Evolutionary conservation across 805 yeast species (phyloP), one percentile per base, ranked within the genome.

Genomic region (Kurtzmaniella fragi): DNA sequence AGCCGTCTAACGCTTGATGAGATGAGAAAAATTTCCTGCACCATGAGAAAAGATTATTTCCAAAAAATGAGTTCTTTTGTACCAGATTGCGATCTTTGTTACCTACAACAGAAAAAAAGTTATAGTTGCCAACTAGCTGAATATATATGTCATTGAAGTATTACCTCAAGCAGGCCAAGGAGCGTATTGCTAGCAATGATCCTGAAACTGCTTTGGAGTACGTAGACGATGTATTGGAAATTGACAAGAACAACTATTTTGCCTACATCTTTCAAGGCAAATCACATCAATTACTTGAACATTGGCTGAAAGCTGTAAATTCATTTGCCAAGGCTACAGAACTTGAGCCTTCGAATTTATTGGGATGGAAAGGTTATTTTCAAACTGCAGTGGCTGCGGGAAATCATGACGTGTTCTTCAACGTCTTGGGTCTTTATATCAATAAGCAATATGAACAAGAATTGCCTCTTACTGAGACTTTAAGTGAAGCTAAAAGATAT

Each of bases 361-460:
- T 75, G 17, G 95, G 89, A 0, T 90, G 93, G 95, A 87, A 85
- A 52, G 98, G 98, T 1, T 68, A 82, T 42, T 61, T 79, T 42
- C 72, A 76, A 35, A 57, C 78, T 0, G 67, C 62, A 9, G 60
- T 62, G 39, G 49, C 59, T 10, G 47, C 49, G 26, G 54, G 64
- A 3, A 71, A 76, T 39, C 64, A 62, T 45, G 50, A 55, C 3
- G 40, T 58, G 2, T 80, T 74, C 55, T 81, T 83, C 49, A 49
- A 57, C 0, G 65, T 75, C 5, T 53, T 76, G 39, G 67, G 74
- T 2, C 59, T 64, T 3, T 71, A 73, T 43, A 62, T 78, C 17
- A 59, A 66, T 14, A 35, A 32, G 20, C 55, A 75, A 34, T 37
- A 64, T 1, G 61, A 63, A 8, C 70, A 72, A 34, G 71, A 71